Conservation (phyloP, 2,329 filamentous ascomycete genomes). For the Colletotrichum sp. region DNA sequence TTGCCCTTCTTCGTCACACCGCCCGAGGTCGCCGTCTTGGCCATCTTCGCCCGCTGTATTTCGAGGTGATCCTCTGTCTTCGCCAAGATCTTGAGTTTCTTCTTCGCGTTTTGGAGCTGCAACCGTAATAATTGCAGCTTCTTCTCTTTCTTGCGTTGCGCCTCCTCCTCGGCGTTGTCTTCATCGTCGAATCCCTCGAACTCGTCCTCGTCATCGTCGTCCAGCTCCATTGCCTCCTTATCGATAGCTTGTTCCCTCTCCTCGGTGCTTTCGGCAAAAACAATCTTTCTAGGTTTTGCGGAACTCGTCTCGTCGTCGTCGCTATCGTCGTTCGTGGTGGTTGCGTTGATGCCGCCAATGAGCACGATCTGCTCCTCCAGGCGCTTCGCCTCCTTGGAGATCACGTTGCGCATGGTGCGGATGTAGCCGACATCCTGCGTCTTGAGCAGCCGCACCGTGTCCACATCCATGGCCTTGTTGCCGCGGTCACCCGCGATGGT, state of each 20-base stretch:
- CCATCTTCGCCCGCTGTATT: constrained; percentile 66
- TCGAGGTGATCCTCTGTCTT: constrained; percentile 63
- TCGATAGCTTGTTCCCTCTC: constrained; percentile 37
- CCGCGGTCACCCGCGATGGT: constrained; percentile 63
- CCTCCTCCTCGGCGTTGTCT: constrained; percentile 30
- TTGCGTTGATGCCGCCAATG: constrained; percentile 33
- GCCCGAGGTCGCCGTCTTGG: constrained; percentile 66
- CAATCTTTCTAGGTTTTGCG: constrained; percentile 51
- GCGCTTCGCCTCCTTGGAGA: constrained; percentile 59
- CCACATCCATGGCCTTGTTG: constrained; percentile 58
- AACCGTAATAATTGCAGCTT: constrained; percentile 49
- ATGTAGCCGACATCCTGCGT: constrained; percentile 73
- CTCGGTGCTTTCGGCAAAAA: constrained; percentile 52
- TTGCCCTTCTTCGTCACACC: constrained; percentile 64
- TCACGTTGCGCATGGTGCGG: constrained; percentile 65
- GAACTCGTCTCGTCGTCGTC: constrained; percentile 35
- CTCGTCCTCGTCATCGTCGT: constrained; percentile 29
- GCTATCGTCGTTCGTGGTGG: constrained; percentile 40
- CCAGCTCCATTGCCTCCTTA: constrained; percentile 27
- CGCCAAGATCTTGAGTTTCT: constrained; percentile 60
- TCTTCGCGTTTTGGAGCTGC: constrained; percentile 55
- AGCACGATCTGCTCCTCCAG: constrained; percentile 61
- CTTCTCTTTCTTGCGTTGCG: constrained; percentile 45
- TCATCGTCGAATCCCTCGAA: constrained; percentile 25
- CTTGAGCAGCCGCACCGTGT: constrained; percentile 68